Conservation (phyloP, 768 basidiomycete species). For the Fomitopsis pulvina region DNA sequence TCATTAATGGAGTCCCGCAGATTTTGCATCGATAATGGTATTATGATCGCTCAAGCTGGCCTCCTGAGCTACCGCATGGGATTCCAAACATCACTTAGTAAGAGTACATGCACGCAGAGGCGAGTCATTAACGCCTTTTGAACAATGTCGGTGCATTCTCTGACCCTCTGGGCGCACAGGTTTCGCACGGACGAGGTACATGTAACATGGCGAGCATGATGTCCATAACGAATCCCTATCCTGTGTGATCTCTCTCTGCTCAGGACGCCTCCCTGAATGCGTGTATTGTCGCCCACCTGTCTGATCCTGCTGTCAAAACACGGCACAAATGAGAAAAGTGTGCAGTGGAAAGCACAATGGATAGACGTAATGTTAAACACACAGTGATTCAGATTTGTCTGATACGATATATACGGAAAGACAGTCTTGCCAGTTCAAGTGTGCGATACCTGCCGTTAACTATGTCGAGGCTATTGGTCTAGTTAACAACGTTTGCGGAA, state of each 20-base stretch:
- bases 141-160: neutral
- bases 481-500: constrained; percentile 34
- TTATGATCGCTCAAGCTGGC: constrained; percentile 99
- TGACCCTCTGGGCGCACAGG: constrained; percentile 32
- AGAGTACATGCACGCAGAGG: constrained; percentile 93
- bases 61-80: constrained; percentile 92
- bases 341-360: no score
- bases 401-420: no score
- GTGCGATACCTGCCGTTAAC: no score
- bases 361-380: no score
- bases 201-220: constrained; percentile 77
- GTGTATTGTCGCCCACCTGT: no score
- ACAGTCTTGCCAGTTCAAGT: no score
- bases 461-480: no score
- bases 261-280: no score
- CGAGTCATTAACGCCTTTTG: constrained; percentile 24
- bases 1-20: constrained; percentile 32
- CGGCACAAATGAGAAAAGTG: no score
- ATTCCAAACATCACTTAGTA: constrained; percentile 60
- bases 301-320: no score
- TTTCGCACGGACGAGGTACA: constrained; percentile 94
- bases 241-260: no score
- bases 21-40: constrained; percentile 98
- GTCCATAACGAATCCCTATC: neutral
- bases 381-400: no score